Evolutionary conservation across 371 early-diverging fungal genomes (phyloP), one percentile per base, ranked within the genome.

Genomic region (Zopfochytrium polystomum): DNA sequence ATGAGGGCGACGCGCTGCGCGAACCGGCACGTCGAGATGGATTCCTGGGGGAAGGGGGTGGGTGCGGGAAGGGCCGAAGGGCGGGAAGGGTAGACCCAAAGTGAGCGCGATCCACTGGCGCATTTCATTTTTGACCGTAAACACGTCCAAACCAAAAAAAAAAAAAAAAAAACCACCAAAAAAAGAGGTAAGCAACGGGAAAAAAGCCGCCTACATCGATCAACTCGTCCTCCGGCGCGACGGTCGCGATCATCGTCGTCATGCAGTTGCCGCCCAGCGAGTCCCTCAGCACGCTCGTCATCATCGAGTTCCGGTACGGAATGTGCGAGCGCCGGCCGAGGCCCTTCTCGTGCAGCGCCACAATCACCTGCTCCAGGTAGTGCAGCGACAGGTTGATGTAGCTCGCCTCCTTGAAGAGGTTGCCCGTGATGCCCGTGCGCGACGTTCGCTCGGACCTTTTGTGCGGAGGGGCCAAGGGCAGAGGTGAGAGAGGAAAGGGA

Each of bases 231-330:
- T 82, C 83, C 6, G 74, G 73, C 0, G 82, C 80, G 7, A 80
- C 60, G 0, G 84, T 84, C 4, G 84, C 87, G 46, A 89, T 79
- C 76, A 89, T 85, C 22, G 81, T 75, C 2, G 88, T 84, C 65
- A 85, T 83, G 64, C 84, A 82, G 63, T 86, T 85, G 32, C 88
- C 88, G 15, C 86, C 87, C 2, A 89, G 71, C 7, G 83, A 80
- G 66, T 89, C 88, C 45, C 84, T 70, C 29, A 89, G 65, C 30
- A 89, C 72, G 34, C 73, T 77, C 18, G 89, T 89, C 74, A 89
- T 81, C 79, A 87, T 85, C 2, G 82, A 82, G 69, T 89, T 87
- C 49, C 89, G 76, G 64, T 89, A 89, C 20, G 87, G 84, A 20
- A 89, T 72, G 71, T 87, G 86, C 20, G 74, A 57, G 3, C 81